Percentiles rank a stretch among this genome's conserved stretches.
These are phyloP conservation scores for Cytospora paraplurivora DNA, from an alignment of 2,329 filamentous ascomycete species.

Conservation along the genomic window DNA sequence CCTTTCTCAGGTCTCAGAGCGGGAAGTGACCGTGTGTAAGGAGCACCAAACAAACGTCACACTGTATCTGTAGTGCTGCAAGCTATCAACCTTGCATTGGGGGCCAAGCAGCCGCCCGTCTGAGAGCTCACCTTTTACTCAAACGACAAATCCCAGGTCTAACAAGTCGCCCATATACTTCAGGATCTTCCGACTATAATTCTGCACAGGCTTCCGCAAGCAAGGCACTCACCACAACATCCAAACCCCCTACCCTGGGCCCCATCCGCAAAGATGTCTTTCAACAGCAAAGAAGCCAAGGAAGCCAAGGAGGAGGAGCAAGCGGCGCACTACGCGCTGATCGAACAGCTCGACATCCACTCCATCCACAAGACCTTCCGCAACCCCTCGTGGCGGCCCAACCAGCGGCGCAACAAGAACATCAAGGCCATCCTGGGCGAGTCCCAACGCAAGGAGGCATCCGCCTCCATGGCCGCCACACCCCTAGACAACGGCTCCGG, in stretches of 20 bases:
- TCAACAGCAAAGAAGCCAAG: conserved; percentile 23
- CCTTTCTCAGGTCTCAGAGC: conserved; percentile 2
- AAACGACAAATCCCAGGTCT: no score
- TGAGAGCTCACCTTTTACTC: not conserved
- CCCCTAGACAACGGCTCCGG: conserved; percentile 77
- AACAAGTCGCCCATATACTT: no score
- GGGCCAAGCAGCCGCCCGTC: no score
- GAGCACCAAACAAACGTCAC: not conserved
- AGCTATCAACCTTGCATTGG: conserved; percentile 14
- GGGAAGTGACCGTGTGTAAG: conserved; percentile 12
- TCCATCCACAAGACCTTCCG: conserved; percentile 86
- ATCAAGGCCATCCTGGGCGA: conserved; percentile 95
- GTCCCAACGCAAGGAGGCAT: conserved; percentile 79
- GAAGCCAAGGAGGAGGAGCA: conserved; percentile 61
- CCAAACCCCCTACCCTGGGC: no score
- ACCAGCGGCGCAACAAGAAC: conserved; percentile 97
- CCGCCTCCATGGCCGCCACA: conserved; percentile 71
- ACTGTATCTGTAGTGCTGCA: not conserved
- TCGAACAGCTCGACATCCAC: conserved; percentile 91
- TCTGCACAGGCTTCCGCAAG: not conserved
- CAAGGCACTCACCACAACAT: not conserved
- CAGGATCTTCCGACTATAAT: no score
- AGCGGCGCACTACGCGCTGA: conserved; percentile 80
- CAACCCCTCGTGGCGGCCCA: conserved; percentile 86
- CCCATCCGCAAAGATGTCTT: conserved; percentile 12